phyloP scores from a whole-genome alignment of 495 filamentous ascomycete genomes.

The Hypoxylon trugodes region DNA sequence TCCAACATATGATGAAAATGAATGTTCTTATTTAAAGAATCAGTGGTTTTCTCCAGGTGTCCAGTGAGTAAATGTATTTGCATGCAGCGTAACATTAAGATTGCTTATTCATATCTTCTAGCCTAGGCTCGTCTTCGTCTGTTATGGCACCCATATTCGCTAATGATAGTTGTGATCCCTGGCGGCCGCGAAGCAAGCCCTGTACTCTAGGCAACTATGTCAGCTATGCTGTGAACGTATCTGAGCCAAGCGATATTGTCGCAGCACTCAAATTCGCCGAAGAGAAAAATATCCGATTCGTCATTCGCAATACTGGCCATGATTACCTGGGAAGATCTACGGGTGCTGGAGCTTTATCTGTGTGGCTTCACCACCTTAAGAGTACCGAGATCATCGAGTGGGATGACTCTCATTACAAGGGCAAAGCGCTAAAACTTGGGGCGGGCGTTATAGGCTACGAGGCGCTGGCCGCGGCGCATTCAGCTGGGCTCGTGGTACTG shows the following conservation, averaged over 20 bases:
- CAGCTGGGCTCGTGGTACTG: slow-evolving; percentile 55
- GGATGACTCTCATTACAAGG: slow-evolving; percentile 51
- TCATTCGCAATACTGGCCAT: slow-evolving; percentile 65
- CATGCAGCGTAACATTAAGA: not conserved
- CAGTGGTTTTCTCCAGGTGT: slow-evolving; percentile 39
- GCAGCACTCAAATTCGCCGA: slow-evolving; percentile 58
- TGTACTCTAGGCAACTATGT: slow-evolving; percentile 69
- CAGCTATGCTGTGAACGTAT: slow-evolving; percentile 62
- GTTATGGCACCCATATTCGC: slow-evolving; percentile 51
- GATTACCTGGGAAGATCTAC: slow-evolving; percentile 67
- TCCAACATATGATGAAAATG: slow-evolving; percentile 28
- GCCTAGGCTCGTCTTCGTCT: slow-evolving; percentile 55
- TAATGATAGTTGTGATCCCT: slow-evolving; percentile 64
- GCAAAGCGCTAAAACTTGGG: slow-evolving; percentile 52
- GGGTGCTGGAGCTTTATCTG: slow-evolving; percentile 57
- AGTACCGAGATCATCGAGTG: slow-evolving; percentile 54
- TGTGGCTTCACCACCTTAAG: slow-evolving; percentile 64
- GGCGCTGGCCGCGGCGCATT: slow-evolving; percentile 51
- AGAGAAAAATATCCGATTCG: slow-evolving; percentile 54
- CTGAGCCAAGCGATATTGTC: slow-evolving; percentile 49
- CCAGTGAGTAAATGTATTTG: slow-evolving; percentile 39
- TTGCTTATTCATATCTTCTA: slow-evolving; percentile 46
- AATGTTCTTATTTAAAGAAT: slow-evolving; percentile 13
- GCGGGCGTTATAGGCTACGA: slow-evolving; percentile 62
- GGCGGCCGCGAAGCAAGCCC: slow-evolving; percentile 33